A percentile compares a stretch with the other conserved stretches of the same genome.
Evolutionary conservation across 2,329 filamentous ascomycete species (phyloP).

Genomic region (Fonsecaea nubica): DNA sequence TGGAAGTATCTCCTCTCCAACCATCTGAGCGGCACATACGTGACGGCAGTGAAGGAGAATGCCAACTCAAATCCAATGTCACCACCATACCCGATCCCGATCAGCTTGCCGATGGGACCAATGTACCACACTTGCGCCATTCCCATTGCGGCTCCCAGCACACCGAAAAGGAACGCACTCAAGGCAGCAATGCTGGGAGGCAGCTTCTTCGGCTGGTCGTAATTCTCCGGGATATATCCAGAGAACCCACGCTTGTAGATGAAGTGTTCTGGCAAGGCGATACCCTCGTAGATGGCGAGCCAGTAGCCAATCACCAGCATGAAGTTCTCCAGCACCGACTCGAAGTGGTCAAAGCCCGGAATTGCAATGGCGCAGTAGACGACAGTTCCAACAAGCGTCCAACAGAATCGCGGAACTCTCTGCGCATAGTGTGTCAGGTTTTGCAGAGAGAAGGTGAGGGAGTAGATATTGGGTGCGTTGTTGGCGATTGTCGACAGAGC

Average conservation of each 20-base stretch:
- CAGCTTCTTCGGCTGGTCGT: constrained; percentile 63
- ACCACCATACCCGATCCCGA: constrained; percentile 58
- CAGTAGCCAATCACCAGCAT: constrained; percentile 64
- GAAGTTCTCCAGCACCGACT: constrained; percentile 70
- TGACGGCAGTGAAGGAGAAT: constrained; percentile 45
- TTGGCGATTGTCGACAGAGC: constrained; percentile 72
- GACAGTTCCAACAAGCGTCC: constrained; percentile 57
- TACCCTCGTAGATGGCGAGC: constrained; percentile 75
- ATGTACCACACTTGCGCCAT: constrained; percentile 75
- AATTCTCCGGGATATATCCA: constrained; percentile 66
- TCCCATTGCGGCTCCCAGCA: constrained; percentile 70
- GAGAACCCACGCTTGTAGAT: constrained; percentile 68
- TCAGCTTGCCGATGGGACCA: constrained; percentile 69
- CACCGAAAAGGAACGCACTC: constrained; percentile 67
- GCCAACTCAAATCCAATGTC: constrained; percentile 71
- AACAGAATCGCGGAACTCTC: constrained; percentile 52
- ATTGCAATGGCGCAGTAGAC: constrained; percentile 73
- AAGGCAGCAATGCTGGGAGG: constrained; percentile 70
- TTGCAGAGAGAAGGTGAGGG: constrained; percentile 70
- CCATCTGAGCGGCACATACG: constrained; percentile 47
- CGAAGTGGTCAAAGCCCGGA: constrained; percentile 71
- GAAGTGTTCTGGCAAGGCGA: constrained; percentile 71
- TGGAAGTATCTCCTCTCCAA: constrained; percentile 42
- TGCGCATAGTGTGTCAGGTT: constrained; percentile 64
- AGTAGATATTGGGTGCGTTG: constrained; percentile 77